Evolutionary conservation across 164 flowering plant species (phyloP).

Genomic region (Dillenia turbinata): DNA sequence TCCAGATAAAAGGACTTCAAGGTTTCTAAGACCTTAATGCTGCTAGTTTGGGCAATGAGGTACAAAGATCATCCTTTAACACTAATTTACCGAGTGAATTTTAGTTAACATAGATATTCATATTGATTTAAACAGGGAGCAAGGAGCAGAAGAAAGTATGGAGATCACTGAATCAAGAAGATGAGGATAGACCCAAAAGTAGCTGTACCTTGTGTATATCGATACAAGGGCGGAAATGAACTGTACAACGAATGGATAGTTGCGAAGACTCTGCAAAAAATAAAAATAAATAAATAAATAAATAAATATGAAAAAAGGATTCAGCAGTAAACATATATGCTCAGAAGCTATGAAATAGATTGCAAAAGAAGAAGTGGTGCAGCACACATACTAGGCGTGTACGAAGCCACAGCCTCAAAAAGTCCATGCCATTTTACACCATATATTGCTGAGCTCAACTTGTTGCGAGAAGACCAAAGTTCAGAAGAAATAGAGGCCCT

Average conservation of each 20-base stretch:
- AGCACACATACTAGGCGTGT: slow-evolving; percentile 11
- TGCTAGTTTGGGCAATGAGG: background rate
- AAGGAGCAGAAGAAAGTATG: background rate
- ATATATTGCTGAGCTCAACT: background rate
- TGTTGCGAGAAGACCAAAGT: too few species aligned
- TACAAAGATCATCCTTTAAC: too few species aligned
- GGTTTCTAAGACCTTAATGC: too few species aligned
- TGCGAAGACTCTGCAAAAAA: slow-evolving; percentile 23
- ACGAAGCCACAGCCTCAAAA: slow-evolving; percentile 5
- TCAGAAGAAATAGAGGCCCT: too few species aligned
- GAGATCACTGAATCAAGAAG: background rate
- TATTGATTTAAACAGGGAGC: too few species aligned
- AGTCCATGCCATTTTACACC: slow-evolving; percentile 5
- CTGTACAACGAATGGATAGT: slow-evolving; percentile 38
- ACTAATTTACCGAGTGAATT: too few species aligned
- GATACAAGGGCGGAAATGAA: slow-evolving; percentile 89
- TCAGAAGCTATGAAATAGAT: background rate
- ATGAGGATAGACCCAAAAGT: background rate
- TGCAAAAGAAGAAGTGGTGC: background rate
- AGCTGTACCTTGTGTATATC: slow-evolving; percentile 84
- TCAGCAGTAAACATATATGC: background rate
- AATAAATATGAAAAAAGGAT: background rate
- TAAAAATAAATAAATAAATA: background rate
- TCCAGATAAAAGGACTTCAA: too few species aligned
- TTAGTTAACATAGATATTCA: too few species aligned